phyloP scores from a whole-genome alignment of 306 rosid genomes.

The Acacia acuminata region DNA sequence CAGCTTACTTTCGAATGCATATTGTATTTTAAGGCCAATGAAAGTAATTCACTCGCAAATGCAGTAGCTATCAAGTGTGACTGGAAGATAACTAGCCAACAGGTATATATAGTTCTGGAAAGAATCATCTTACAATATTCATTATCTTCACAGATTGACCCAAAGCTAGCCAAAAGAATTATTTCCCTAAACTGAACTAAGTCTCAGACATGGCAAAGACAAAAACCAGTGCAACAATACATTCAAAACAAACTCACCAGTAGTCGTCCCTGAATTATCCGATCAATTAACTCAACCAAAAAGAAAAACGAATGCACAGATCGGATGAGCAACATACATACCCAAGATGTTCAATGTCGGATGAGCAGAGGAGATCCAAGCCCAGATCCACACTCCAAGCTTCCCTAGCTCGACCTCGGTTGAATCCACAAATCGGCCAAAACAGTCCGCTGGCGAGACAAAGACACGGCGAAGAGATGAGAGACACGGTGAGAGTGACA shows the following conservation, averaged over 20 bases:
- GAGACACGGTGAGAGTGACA: too few relatives aligned
- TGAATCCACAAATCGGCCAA: too few relatives aligned
- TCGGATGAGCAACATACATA: too few relatives aligned
- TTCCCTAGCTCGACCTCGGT: too few relatives aligned
- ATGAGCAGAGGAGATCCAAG: too few relatives aligned
- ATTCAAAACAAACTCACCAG: neutral
- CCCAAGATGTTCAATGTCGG: too few relatives aligned
- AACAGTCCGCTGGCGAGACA: too few relatives aligned
- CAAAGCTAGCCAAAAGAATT: conserved; percentile 37
- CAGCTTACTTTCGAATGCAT: neutral
- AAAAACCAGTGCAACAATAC: conserved; percentile 30
- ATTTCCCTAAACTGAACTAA: conserved; percentile 38
- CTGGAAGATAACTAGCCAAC: neutral
- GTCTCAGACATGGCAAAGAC: conserved; percentile 25
- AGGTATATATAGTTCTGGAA: conserved; percentile 16
- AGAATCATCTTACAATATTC: conserved; percentile 38
- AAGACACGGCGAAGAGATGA: too few relatives aligned
- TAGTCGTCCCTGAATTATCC: neutral
- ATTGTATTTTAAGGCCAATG: neutral
- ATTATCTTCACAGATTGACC: conserved; percentile 37
- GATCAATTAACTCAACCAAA: neutral
- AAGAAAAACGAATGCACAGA: neutral
- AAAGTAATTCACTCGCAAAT: conserved; percentile 15
- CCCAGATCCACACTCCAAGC: too few relatives aligned
- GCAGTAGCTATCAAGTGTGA: neutral